These are phyloP conservation scores for Xylariales sp. DNA, from an alignment of 2,329 filamentous ascomycete species.

Conservation along the genomic window DNA sequence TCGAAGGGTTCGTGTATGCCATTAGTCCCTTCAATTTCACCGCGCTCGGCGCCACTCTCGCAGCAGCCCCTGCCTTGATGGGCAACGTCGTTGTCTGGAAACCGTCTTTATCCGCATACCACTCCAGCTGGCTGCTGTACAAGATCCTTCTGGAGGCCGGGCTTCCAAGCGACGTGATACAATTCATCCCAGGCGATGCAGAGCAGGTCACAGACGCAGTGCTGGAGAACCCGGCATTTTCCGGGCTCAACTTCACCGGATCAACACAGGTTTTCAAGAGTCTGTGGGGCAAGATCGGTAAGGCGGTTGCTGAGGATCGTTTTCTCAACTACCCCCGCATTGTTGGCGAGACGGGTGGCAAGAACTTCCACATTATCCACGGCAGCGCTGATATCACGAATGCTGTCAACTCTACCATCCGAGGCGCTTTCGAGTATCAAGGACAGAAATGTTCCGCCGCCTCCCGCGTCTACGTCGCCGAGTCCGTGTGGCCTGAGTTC, in stretches of 20 bases:
- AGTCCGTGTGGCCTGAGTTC: conserved; percentile 32
- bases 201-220: conserved; percentile 28
- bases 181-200: too few species aligned
- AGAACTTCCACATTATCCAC: conserved; percentile 50
- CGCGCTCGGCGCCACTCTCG: conserved; percentile 31
- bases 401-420: conserved; percentile 40
- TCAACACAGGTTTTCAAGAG: conserved; percentile 31
- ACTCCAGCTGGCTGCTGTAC: conserved; percentile 29
- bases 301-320: conserved; percentile 20
- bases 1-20: conserved; percentile 37
- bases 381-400: conserved; percentile 40
- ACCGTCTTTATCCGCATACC: conserved; percentile 27
- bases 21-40: conserved; percentile 39
- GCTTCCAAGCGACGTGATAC: conserved; percentile 25
- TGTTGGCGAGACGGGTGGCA: conserved; percentile 47
- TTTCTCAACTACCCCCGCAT: conserved; percentile 37
- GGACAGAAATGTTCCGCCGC: conserved; percentile 49
- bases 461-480: conserved; percentile 31
- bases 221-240: conserved; percentile 29
- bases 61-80: conserved; percentile 28
- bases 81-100: conserved; percentile 40
- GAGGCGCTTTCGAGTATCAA: conserved; percentile 45
- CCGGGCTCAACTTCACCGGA: conserved; percentile 29
- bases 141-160: conserved; percentile 36
- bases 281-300: conserved; percentile 26